Base-by-base conservation (phyloP, 805 yeast species). In the Sungouiozyma intestinalis region DNA sequence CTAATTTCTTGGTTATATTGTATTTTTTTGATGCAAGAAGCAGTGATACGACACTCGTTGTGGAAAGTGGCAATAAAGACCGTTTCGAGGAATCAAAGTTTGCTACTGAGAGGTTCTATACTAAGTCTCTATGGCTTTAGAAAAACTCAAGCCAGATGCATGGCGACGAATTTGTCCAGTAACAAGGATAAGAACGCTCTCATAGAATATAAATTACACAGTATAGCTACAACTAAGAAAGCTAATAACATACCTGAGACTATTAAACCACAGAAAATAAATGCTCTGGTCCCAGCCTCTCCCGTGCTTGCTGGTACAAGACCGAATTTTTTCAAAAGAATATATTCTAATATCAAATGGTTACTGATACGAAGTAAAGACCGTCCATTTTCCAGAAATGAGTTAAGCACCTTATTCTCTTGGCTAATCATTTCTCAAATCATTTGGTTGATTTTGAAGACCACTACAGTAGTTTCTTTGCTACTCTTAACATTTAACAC, bases 391-490 rank as follows among this genome's bases (percentile, higher is more conserved):
- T 87, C 85, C 53, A 74, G 81, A 18, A 95, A 88, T 64, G 97
- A 88, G 53, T 71, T 85, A 41, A 73, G 85, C 15, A 96, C 97
- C 2, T 67, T 88, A 48, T 80, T 86, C 51, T 83, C 95, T 9
- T 88, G 97, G 97, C 60, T 90, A 33, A 72, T 90, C 33, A 75
- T 90, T 53, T 92, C 95, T 2, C 92, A 88, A 60, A 77, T 84
- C 1, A 58, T 84, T 1, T 73, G 94, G 74, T 66, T 88, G 36
- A 64, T 87, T 13, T 64, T 86, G 31, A 96, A 88, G 1, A 87
- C 97, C 7, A 88, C 97, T 1, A 87, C 97, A 2, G 90, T 90
- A 56, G 76, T 86, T 40, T 86, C 95, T 9, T 64, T 88, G 35
- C 67, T 88, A 3, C 69, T 90, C 33, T 75, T 79, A 64, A 79